Percentiles rank a stretch among this genome's conserved stretches.
Evolutionary conservation across 106 monocot genomes (phyloP).

Genomic region (Phalaenopsis equestris): DNA sequence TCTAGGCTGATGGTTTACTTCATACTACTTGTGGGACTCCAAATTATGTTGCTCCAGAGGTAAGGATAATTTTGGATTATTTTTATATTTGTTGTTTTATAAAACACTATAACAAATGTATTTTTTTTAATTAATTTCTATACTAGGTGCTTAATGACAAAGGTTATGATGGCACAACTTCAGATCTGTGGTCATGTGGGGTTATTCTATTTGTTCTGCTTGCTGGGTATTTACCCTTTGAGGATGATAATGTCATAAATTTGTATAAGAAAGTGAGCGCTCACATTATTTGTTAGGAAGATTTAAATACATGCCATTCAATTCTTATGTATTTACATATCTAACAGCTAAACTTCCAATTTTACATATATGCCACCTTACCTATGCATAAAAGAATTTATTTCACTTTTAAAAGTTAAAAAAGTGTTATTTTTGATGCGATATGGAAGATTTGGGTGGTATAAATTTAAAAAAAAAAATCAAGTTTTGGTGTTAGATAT

Average conservation of each 20-base stretch:
- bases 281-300: not conserved
- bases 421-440: too few relatives aligned
- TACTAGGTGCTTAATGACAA: conserved; percentile 70
- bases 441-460: too few relatives aligned
- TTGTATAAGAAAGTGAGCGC: conserved; percentile 71
- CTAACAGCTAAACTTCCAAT: too few relatives aligned
- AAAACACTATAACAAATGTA: not conserved
- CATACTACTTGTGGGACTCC: conserved; percentile 88
- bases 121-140: conserved; percentile 4
- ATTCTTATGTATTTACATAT: too few relatives aligned
- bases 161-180: conserved; percentile 78
- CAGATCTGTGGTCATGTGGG: conserved; percentile 96
- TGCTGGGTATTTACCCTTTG: conserved; percentile 89
- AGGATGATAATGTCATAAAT: conserved; percentile 54
- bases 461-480: too few relatives aligned
- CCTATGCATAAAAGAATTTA: too few relatives aligned
- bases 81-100: not conserved
- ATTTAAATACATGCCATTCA: too few relatives aligned
- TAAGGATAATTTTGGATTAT: conserved; percentile 2
- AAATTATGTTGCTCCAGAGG: conserved; percentile 96
- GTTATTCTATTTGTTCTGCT: conserved; percentile 80
- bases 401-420: too few relatives aligned
- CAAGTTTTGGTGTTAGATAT: too few relatives aligned
- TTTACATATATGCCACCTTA: too few relatives aligned
- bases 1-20: conserved; percentile 73